phyloP scores from a whole-genome alignment of 352 stramenopile species.

The Phytophthora pluvialis region DNA sequence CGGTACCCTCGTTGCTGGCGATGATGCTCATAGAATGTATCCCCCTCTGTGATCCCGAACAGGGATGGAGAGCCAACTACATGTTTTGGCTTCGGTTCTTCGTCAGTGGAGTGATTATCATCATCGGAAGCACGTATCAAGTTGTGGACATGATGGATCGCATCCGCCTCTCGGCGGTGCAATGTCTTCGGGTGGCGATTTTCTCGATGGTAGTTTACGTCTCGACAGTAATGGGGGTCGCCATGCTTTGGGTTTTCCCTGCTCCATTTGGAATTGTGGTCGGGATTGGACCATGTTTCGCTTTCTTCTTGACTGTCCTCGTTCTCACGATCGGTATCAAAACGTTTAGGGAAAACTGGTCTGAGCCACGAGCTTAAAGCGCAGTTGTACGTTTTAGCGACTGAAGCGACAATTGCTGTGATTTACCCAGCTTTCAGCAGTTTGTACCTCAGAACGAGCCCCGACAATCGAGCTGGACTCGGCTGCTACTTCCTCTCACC shows the following conservation, averaged over 20 bases:
- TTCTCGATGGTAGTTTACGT: not conserved
- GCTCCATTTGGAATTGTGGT: slow-evolving; percentile 44
- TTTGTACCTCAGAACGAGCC: slow-evolving; percentile 13
- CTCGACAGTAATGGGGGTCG: slow-evolving; percentile 19
- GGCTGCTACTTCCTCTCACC: slow-evolving; percentile 18
- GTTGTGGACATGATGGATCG: slow-evolving; percentile 4
- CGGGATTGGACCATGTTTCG: slow-evolving; percentile 20
- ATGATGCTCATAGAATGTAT: slow-evolving; percentile 1
- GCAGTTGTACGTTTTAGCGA: slow-evolving; percentile 22
- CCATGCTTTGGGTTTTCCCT: slow-evolving; percentile 39
- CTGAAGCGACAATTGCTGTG: slow-evolving; percentile 14
- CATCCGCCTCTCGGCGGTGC: not conserved
- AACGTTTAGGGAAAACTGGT: slow-evolving; percentile 6
- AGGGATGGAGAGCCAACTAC: slow-evolving; percentile 32
- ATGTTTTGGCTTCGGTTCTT: slow-evolving; percentile 38
- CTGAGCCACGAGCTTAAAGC: slow-evolving; percentile 13
- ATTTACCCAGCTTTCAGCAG: slow-evolving; percentile 30
- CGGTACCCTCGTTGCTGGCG: slow-evolving; percentile 15
- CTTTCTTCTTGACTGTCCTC: slow-evolving; percentile 19
- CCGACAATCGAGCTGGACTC: slow-evolving; percentile 8
- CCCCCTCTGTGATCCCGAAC: slow-evolving; percentile 9
- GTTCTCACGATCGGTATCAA: slow-evolving; percentile 11
- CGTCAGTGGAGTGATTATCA: slow-evolving; percentile 10
- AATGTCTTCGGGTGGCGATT: not conserved
- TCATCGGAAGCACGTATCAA: not conserved